Evolutionary conservation across 2,329 filamentous ascomycete species (phyloP), one percentile per base, ranked within the genome.

Genomic region (Ilyonectria mors-panacis): DNA sequence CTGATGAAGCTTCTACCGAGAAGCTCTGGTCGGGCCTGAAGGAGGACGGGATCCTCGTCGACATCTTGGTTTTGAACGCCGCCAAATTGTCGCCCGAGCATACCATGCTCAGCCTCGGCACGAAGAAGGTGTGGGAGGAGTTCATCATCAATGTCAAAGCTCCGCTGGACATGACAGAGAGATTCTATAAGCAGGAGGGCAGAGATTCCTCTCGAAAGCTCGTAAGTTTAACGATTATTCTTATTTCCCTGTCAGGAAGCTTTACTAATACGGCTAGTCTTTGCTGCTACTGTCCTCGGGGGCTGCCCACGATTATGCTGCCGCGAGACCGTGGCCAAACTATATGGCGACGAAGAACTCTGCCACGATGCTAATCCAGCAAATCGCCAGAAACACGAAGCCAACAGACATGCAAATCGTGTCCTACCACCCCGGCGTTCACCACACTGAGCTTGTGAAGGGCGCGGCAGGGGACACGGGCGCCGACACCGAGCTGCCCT

Each of bases 311-410:
- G 39, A 56, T 9, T 42, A 17, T 8, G 28, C 21, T 17, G n/a
- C 21, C 21, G 17, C 53, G 17, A 35, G 6, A 3, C 33, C 77
- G 81, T 63, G 66, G 74, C 45, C 74, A 66, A 15, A 58, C 42
- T 83, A 83, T 67, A 70, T 72, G 2, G 56, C 80, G 23, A 79
- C 78, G 51, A 83, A 83, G 73, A 75, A 75, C 30, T 71, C 80
- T 0, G 78, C 75, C 6, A 76, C 28, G 2, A n/a, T 53, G 9
- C 6, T 53, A 5, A n/a, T 53, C 28, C 79, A 19, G 57, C 78
- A 2, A 63, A 75, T 9, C 59, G 82, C 42, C 78, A 83, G 74
- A 53, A 75, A 42, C 67, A 81, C 23, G 78, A 81, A n/a, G 57
- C 73, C 6, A 75, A 80, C 35, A 70, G 64, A 77, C 19, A 75